Evolutionary conservation across 331 rosid genomes (phyloP), one percentile per base, ranked within the genome.

Genomic region (Erythrophleum ivorense): DNA sequence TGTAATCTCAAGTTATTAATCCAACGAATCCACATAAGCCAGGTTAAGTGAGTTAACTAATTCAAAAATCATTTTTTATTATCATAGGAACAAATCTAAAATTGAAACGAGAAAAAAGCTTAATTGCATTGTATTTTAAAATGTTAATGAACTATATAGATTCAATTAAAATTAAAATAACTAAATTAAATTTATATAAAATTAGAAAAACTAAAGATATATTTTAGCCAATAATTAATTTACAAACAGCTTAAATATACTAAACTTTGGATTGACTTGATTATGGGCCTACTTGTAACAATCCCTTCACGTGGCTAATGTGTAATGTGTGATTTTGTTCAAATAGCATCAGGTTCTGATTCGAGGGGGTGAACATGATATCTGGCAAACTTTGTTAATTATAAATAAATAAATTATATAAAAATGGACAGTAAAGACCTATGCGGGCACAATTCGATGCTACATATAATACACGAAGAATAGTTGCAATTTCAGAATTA

Each of bases 221-320:
- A 24, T 24, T 24, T 24, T 24, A 24, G 29, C 29, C 29, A 24
- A 24, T 24, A 58, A 58, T 21, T 41, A 63, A 33, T 63, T 63
- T 19, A 6, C 15, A 63, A 33, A 33, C 21, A 14, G 21, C 15
- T 31, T 4, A 31, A 13, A 63, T 63, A 66, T 18, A 38, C 31
- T 38, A 9, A 67, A 57, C 40, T 67, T 16, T 18, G 73, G 16
- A 10, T 68, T 4, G 14, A 43, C 14, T 38, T 1, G 50, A 66
- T 33, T 11, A 7, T 40, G 12, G 50, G 13, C 15, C 50, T 18
- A 66, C 72, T 40, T n/a, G n/a, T 0, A 43, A 41, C 73, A 21
- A 43, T 43, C 54, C 18, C 54, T 68, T 68, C 73, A 43, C 73
- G 54, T 68, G 73, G 73, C 36, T 33, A 19, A 68, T 43, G 10